These are phyloP conservation scores for Ochetophila trinervis DNA, from an alignment of 306 rosid species.

Conservation along the genomic window DNA sequence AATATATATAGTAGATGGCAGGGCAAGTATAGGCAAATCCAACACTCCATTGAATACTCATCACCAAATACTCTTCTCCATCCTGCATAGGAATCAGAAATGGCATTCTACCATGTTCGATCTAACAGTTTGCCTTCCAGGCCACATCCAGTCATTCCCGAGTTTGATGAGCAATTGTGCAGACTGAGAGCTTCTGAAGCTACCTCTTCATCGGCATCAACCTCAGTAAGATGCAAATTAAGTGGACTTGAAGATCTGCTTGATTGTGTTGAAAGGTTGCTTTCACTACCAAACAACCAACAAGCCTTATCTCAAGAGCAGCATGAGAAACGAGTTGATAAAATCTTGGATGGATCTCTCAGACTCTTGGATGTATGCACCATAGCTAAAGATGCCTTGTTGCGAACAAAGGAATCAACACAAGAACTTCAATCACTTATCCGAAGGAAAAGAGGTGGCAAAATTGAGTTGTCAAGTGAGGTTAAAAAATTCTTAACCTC, in stretches of 20 bases:
- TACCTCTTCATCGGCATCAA: constrained; percentile 18
- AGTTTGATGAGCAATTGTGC: constrained; percentile 18
- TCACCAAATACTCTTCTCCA: background rate
- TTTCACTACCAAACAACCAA: constrained; percentile 23
- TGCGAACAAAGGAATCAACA: constrained; percentile 30
- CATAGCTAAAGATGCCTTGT: constrained; percentile 26
- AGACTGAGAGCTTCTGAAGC: constrained; percentile 20
- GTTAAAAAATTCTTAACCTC: constrained; percentile 29
- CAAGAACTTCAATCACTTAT: constrained; percentile 34
- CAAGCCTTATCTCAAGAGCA: constrained; percentile 10
- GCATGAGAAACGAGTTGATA: constrained; percentile 10
- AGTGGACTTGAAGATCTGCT: constrained; percentile 21
- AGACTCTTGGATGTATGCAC: constrained; percentile 29
- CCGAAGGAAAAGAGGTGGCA: constrained; percentile 21
- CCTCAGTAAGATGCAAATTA: constrained; percentile 16
- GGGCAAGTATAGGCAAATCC: background rate
- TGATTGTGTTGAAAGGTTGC: constrained; percentile 31
- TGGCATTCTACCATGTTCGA: constrained; percentile 18
- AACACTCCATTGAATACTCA: background rate
- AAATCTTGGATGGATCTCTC: constrained; percentile 31
- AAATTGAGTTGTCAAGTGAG: constrained; percentile 14
- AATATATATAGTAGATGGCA: background rate
- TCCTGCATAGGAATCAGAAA: background rate
- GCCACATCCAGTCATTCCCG: constrained; percentile 24
- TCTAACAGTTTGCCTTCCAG: constrained; percentile 35